Evolutionary conservation across 495 filamentous ascomycete genomes (phyloP).

Genomic region (Neurospora hispaniola): DNA sequence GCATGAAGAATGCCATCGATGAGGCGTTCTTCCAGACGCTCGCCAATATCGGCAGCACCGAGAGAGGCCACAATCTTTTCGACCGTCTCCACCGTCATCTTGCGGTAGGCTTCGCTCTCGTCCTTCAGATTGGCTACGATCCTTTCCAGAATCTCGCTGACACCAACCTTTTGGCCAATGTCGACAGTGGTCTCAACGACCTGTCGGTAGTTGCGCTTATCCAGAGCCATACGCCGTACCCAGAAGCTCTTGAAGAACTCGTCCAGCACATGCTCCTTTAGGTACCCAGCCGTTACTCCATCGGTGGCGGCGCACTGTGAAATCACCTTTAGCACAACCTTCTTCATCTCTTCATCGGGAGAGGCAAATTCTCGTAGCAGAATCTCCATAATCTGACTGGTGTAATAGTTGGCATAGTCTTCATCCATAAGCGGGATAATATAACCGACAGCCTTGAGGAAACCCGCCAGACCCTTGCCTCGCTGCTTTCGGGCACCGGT

Average conservation of each 20-base stretch:
- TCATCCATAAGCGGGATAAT: conserved; percentile 99
- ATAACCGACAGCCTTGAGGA: conserved; percentile 94
- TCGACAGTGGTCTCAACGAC: conserved; percentile 98
- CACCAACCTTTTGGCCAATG: conserved; percentile 91
- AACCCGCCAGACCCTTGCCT: conserved; percentile 91
- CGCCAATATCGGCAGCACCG: conserved; percentile 87
- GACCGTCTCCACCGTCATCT: conserved; percentile 97
- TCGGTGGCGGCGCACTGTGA: conserved; percentile 94
- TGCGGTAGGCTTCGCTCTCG: conserved; percentile 94
- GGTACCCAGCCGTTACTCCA: conserved; percentile 86
- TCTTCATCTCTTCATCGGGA: conserved; percentile 99
- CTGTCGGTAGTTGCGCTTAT: conserved; percentile 93
- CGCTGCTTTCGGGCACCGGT: conserved; percentile 91
- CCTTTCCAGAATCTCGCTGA: conserved; percentile 86
- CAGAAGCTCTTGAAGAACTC: conserved; percentile 99
- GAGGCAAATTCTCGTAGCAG: conserved; percentile 90
- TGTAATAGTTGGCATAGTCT: conserved; percentile 99
- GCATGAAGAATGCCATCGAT: conserved; percentile 95
- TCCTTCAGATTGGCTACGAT: conserved; percentile 95
- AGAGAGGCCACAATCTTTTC: conserved; percentile 91
- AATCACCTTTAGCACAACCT: conserved; percentile 93
- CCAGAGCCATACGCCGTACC: conserved; percentile 92
- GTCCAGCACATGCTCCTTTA: conserved; percentile 87
- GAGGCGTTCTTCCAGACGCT: conserved; percentile 81
- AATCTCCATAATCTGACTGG: conserved; percentile 97